A percentile compares a stretch with the other conserved stretches of the same genome.
These are phyloP conservation scores for Chimonanthus praecox DNA, from an alignment of 164 flowering plant species.

Conservation along the genomic window DNA sequence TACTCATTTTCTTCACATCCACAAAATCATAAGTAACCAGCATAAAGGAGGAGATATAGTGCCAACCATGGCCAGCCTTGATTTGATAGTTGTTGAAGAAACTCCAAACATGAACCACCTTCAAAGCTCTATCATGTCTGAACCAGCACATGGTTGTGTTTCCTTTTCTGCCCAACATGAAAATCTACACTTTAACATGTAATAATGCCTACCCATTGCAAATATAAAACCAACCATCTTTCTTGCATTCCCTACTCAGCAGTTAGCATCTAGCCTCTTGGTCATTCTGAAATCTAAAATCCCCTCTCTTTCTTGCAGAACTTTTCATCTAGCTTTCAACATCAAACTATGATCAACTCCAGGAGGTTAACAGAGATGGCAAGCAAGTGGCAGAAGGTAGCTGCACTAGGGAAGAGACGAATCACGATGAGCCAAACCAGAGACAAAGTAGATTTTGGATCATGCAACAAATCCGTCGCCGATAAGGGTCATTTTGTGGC, in stretches of 20 bases:
- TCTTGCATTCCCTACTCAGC: conserved; percentile 1
- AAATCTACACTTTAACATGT: not conserved
- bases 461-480: not conserved
- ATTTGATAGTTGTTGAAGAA: not conserved
- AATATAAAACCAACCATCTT: not conserved
- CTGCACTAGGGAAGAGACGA: not conserved
- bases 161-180: not conserved
- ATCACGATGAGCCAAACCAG: not conserved
- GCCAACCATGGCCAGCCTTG: not conserved
- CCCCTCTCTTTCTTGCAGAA: not conserved
- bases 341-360: conserved; percentile 1
- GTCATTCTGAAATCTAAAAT: not conserved
- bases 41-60: not conserved
- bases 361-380: conserved; percentile 4
- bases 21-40: too few species aligned
- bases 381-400: conserved; percentile 8
- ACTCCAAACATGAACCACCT: not conserved
- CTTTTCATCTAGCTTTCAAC: not conserved
- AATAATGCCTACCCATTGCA: not conserved
- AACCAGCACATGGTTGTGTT: conserved; percentile 3
- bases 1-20: not conserved
- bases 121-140: not conserved
- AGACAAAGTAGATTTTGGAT: not conserved
- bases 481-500: conserved; percentile 21
- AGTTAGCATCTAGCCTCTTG: not conserved